Evolutionary conservation across 2,329 filamentous ascomycete genomes (phyloP).

Genomic region (Chrysosporium keratinophilum): DNA sequence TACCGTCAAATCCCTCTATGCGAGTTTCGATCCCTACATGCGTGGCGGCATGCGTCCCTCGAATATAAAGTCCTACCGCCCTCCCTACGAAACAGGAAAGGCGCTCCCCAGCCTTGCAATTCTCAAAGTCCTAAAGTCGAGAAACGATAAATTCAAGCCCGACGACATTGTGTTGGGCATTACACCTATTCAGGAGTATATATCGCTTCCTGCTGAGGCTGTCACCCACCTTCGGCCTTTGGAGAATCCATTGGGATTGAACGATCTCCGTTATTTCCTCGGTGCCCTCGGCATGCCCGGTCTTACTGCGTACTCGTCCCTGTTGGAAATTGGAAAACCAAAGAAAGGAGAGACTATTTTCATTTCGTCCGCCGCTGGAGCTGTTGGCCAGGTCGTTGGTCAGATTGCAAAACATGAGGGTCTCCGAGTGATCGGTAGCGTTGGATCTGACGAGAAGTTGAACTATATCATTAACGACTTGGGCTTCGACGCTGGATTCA

Average conservation of each 20-base stretch:
- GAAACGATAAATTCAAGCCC: slow-evolving; percentile 50
- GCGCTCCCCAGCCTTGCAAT: slow-evolving; percentile 57
- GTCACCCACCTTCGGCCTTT: slow-evolving; percentile 43
- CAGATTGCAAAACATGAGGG: slow-evolving; percentile 76
- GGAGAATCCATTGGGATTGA: slow-evolving; percentile 51
- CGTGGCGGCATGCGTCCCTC: slow-evolving; percentile 65
- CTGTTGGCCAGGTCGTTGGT: slow-evolving; percentile 72
- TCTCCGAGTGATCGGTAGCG: slow-evolving; percentile 66
- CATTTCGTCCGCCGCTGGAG: slow-evolving; percentile 67
- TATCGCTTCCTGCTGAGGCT: slow-evolving; percentile 43
- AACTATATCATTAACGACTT: slow-evolving; percentile 62
- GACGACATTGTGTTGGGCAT: slow-evolving; percentile 56
- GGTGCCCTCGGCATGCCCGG: slow-evolving; percentile 71
- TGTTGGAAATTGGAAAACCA: slow-evolving; percentile 65
- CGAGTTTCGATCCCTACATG: slow-evolving; percentile 76
- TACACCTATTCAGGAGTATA: slow-evolving; percentile 60
- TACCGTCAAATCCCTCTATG: slow-evolving; percentile 58
- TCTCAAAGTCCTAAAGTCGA: slow-evolving; percentile 60
- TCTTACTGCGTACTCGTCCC: slow-evolving; percentile 61
- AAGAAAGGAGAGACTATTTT: slow-evolving; percentile 74
- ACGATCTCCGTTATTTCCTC: slow-evolving; percentile 50
- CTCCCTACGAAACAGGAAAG: slow-evolving; percentile 51
- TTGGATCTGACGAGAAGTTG: slow-evolving; percentile 69
- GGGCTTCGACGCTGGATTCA: slow-evolving; percentile 64
- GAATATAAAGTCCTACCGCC: slow-evolving; percentile 54